phyloP scores from a whole-genome alignment of 345 rosid genomes.

The Limnanthes douglasii region DNA sequence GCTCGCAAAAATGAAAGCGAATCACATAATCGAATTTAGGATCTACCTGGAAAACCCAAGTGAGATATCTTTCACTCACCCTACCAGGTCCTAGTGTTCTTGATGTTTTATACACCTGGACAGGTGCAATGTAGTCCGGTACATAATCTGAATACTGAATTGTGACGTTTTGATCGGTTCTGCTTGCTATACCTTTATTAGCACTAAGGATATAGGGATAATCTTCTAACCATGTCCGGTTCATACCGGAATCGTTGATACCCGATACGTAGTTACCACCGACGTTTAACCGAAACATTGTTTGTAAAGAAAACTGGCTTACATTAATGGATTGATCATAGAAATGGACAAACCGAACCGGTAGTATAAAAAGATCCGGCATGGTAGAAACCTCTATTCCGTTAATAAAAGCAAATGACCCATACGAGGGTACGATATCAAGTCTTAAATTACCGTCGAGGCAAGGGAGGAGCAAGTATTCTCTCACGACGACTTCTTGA shows the following conservation, averaged over 20 bases:
- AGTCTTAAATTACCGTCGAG: conserved; percentile 15
- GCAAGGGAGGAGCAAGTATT: conserved; percentile 21
- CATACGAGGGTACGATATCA: conserved; percentile 20
- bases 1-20: conserved; percentile 49
- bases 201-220: conserved; percentile 26
- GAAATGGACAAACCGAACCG: conserved; percentile 22
- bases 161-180: conserved; percentile 3
- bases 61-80: conserved; percentile 20
- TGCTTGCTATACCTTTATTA: conserved; percentile 17
- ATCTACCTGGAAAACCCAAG: conserved; percentile 47
- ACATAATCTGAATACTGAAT: conserved; percentile 11
- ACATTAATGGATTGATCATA: conserved; percentile 11
- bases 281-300: conserved; percentile 38
- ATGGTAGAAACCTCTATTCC: conserved; percentile 41
- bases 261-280: conserved; percentile 33
- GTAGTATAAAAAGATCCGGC: conserved; percentile 22
- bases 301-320: conserved; percentile 19
- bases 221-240: conserved; percentile 49
- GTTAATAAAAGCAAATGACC: conserved; percentile 35
- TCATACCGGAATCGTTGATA: conserved; percentile 21
- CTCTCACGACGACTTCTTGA: conserved; percentile 24
- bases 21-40: conserved; percentile 36
- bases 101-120: conserved; percentile 22
- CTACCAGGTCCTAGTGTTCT: conserved; percentile 30
- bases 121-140: conserved; percentile 24